Base-by-base conservation (phyloP, 2,329 filamentous ascomycete genomes). In the Plectosphaerella plurivora region DNA sequence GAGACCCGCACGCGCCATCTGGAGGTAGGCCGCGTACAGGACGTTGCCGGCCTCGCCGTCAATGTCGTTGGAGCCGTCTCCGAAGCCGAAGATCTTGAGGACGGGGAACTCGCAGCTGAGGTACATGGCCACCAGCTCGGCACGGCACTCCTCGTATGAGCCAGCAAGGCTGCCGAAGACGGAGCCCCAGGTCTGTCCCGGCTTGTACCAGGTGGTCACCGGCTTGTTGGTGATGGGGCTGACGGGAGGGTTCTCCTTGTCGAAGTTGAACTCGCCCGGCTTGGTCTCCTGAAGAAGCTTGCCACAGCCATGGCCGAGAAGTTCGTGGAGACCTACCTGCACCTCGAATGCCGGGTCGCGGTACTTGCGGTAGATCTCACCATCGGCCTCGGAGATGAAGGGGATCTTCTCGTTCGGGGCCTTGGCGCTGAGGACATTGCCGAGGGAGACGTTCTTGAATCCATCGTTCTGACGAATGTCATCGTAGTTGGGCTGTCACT, bases 1-100 rank as follows among this genome's bases (percentile, higher is more conserved):
- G 45, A 99, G 77, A 55, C 94, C 94, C n/a, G 91, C 91, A 37
- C 92, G 84, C 14, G 94, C 94, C 93, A 99, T 97, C 60, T 86
- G 85, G 10, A 99, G 81, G 68, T 97, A 99, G 3, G 88, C 86
- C 0, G 86, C 84, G 63, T 93, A 97, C 8, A 97, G 82, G 7
- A 99, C 84, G 64, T 96, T 88, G 44, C 91, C 92, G 10, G 91
- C 91, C 63, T 88, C 83, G 54, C 82, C 79, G 58, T 88, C 74
- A 59, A 96, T 86, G 62, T 96, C 80, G 49, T 78, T 71, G 16
- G 73, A 81, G 18, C 91, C 91, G 60, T 95, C 81, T 25, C 91
- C 92, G 55, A 93, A 94, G 24, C 92, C 92, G 61, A 97, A 97
- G 64, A 97, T 93, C 67, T 91, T 82, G 18, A 97, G 79, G 48